phyloP scores from a whole-genome alignment of 441 rosid species.

The Daphne laureola region DNA sequence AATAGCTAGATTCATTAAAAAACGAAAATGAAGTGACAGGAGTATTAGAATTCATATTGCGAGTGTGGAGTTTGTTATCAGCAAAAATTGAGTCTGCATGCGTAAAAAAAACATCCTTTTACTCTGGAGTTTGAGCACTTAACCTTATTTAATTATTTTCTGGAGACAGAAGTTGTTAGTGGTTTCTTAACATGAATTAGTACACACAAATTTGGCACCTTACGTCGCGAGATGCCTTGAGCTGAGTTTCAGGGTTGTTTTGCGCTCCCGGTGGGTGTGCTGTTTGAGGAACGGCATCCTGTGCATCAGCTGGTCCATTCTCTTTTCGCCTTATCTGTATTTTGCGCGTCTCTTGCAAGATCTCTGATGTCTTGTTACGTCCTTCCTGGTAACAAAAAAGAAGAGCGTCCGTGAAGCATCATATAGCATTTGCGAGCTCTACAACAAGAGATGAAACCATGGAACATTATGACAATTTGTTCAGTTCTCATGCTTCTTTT shows the following conservation, averaged over 20 bases:
- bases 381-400: constrained; percentile 51
- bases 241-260: constrained; percentile 63
- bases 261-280: constrained; percentile 29
- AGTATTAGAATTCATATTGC: too few relatives aligned
- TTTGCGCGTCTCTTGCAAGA: constrained; percentile 61
- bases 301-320: constrained; percentile 20
- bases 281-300: constrained; percentile 28
- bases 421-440: too few relatives aligned
- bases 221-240: constrained; percentile 99
- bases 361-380: constrained; percentile 66
- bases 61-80: too few relatives aligned
- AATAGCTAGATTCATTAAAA: neutral
- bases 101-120: neutral
- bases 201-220: constrained; percentile 59
- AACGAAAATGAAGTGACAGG: too few relatives aligned
- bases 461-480: too few relatives aligned
- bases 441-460: too few relatives aligned
- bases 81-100: too few relatives aligned
- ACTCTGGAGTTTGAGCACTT: neutral
- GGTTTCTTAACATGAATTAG: constrained; percentile 18
- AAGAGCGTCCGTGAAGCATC: constrained; percentile 2
- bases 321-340: constrained; percentile 64
- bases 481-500: too few relatives aligned
- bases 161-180: constrained; percentile 8
- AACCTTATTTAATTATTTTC: constrained; percentile 6